Conservation (phyloP, 2,329 filamentous ascomycete genomes). For the Clathrospora elynae region DNA sequence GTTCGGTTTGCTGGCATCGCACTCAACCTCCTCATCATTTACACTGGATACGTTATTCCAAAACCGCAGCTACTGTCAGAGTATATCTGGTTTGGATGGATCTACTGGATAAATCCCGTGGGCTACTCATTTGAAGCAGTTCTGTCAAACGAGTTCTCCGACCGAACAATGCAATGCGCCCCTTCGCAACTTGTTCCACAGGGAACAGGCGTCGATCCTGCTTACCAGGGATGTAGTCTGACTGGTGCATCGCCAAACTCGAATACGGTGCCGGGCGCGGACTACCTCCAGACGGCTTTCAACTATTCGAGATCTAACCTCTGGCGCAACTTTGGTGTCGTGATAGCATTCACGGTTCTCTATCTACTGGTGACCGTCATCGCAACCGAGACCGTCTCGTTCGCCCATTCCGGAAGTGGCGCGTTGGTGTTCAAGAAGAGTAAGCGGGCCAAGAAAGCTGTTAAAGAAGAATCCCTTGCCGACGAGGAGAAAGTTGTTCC, state of each 20-base stretch:
- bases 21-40: constrained; percentile 67
- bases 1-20: constrained; percentile 67
- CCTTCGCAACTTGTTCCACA: constrained; percentile 64
- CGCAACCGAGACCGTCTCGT: constrained; percentile 71
- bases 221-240: constrained; percentile 66
- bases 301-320: constrained; percentile 63
- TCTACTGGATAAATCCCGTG: constrained; percentile 55
- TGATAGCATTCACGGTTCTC: constrained; percentile 75
- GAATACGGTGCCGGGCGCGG: constrained; percentile 57
- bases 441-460: constrained; percentile 62
- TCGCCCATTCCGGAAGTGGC: constrained; percentile 66
- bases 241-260: constrained; percentile 61
- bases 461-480: constrained; percentile 51
- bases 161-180: constrained; percentile 62
- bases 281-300: constrained; percentile 62
- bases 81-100: constrained; percentile 67
- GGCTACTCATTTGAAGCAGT: constrained; percentile 70
- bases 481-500: constrained; percentile 63
- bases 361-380: constrained; percentile 75
- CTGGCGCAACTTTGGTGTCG: constrained; percentile 76
- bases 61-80: constrained; percentile 63
- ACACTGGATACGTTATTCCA: constrained; percentile 70
- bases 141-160: constrained; percentile 68
- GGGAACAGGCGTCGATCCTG: constrained; percentile 60
- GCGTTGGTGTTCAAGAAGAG: constrained; percentile 73